phyloP scores from a whole-genome alignment of 345 rosid genomes.

The Syzygium aromaticum region DNA sequence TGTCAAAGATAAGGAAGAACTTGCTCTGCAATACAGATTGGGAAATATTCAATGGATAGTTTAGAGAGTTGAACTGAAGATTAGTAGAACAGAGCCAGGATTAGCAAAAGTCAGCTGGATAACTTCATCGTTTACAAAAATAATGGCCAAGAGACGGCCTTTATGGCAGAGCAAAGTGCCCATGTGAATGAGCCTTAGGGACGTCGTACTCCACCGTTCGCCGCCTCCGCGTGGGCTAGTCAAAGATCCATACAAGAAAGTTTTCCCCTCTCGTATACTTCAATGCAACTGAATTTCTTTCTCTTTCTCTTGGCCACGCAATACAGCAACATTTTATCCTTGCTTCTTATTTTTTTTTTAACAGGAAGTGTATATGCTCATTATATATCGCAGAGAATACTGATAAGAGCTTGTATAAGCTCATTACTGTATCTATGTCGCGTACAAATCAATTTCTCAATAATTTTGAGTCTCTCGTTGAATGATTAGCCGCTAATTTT shows the following conservation, averaged over 20 bases:
- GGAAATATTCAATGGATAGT: not conserved
- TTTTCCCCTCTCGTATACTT: not conserved
- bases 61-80: not conserved
- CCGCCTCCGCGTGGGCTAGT: not conserved
- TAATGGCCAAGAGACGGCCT: not conserved
- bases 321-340: not conserved
- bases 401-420: fast-evolving
- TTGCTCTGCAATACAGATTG: not conserved
- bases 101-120: not conserved
- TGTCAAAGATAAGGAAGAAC: not conserved
- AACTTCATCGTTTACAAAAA: not conserved
- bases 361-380: not conserved
- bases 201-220: not conserved
- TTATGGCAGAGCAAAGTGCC: not conserved
- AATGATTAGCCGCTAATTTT: not conserved
- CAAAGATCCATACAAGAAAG: not conserved
- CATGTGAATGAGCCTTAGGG: not conserved
- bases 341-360: not conserved
- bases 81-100: not conserved
- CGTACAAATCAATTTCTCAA: not conserved
- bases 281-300: not conserved
- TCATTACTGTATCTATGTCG: not conserved
- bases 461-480: not conserved
- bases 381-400: not conserved
- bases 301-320: not conserved